Conservation (phyloP, 345 rosid genomes). For the Citrus australasica region DNA sequence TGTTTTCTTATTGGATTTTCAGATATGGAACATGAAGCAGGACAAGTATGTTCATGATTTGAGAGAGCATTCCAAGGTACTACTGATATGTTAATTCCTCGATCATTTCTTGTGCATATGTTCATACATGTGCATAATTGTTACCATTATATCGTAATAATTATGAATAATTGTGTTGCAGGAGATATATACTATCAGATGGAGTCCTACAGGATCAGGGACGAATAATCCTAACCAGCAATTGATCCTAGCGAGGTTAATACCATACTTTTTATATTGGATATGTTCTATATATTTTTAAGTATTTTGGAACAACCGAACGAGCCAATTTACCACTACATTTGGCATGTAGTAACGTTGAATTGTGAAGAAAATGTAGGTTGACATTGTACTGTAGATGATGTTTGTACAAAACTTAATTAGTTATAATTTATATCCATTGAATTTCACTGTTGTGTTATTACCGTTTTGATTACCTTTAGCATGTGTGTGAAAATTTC, state of each 20-base stretch:
- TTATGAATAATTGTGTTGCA: conserved; percentile 21
- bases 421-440: not conserved
- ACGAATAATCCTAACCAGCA: conserved; percentile 94
- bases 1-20: conserved; percentile 8
- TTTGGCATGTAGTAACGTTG: not conserved
- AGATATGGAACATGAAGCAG: conserved; percentile 91
- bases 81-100: not conserved
- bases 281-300: not conserved
- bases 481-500: not conserved
- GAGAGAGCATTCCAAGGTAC: conserved; percentile 74
- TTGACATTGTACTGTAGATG: not conserved
- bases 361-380: not conserved
- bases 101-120: not conserved
- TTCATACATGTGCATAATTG: not conserved
- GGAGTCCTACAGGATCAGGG: conserved; percentile 94
- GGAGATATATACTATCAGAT: conserved; percentile 91
- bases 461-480: not conserved
- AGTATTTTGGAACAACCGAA: too few relatives aligned
- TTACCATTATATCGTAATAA: not conserved
- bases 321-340: not conserved
- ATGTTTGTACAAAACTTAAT: not conserved
- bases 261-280: not conserved
- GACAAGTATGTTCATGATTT: conserved; percentile 77
- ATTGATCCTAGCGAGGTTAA: conserved; percentile 81
- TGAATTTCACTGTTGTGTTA: not conserved